Base-by-base conservation (phyloP, 805 yeast species). In the Zygoascus bituminiphila region DNA sequence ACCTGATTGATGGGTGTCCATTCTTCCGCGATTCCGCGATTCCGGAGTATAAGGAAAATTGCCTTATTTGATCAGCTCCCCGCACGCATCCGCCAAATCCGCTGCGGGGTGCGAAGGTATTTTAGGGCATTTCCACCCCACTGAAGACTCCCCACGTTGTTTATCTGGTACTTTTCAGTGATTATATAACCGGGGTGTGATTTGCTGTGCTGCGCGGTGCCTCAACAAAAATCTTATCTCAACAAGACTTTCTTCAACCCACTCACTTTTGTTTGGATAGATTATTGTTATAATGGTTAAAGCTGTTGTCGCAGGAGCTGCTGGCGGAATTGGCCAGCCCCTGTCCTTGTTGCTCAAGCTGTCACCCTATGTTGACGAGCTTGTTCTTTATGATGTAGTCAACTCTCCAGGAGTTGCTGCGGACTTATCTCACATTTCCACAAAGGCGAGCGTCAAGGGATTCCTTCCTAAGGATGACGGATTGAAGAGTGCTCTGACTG, bases 261-360 rank as follows among this genome's bases (percentile, higher is more conserved):
- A 29, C n/a, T 7, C 3, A 7, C 33, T 12, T 12, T 3, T 29
- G 33, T 6, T 29, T n/a, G n/a, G n/a, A n/a, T n/a, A n/a, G n/a
- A n/a, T n/a, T n/a, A n/a, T 29, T 29, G 33, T 29, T 29, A 29
- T 29, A 36, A 55, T 56, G 60, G 59, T 57, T 38, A 66, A 66
- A 59, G 71, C 68, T 42, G 69, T 66, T 49, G 88, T 88, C 51
- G 74, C 82, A 47, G 96, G 96, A 56, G 95, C 95, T 49, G 88
- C 91, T 47, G 95, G 95, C 59, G 96, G 96, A 52, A 88, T 88
- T 63, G 96, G 96, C 48, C 96, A 88, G 73, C 94, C 96, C 39
- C 74, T 88, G 53, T 86, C 95, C 12, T 77, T 88, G 48, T 74
- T 88, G 54, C 72, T 88, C 58, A 88, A 88, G 68, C 71, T 87